A percentile compares a stretch with the other conserved stretches of the same genome.
phyloP scores from a whole-genome alignment of 306 rosid species.

The Dalbergia cochinchinensis region DNA sequence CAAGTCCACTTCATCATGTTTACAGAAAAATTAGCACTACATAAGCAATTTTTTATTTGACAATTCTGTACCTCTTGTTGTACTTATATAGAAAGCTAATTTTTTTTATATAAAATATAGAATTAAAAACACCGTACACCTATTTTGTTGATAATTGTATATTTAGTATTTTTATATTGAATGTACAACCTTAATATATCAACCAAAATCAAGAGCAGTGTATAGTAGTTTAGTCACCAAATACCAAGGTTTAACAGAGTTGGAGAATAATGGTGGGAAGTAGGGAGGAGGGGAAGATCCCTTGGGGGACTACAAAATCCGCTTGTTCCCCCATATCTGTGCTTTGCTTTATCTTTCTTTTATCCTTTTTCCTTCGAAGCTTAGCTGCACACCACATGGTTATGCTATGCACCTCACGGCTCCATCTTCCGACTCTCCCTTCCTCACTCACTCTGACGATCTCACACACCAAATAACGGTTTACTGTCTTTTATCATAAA shows the following conservation, averaged over 20 bases:
- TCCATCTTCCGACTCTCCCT: conserved; percentile 31
- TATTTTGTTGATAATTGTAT: not conserved
- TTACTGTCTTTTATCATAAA: conserved; percentile 34
- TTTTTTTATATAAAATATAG: not conserved
- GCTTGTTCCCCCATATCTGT: conserved; percentile 60
- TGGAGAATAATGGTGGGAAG: conserved; percentile 80
- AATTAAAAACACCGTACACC: not conserved
- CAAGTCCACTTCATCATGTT: conserved; percentile 18
- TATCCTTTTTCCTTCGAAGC: conserved; percentile 42
- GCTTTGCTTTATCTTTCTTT: conserved; percentile 57
- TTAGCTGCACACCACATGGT: conserved; percentile 89
- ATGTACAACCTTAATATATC: not conserved
- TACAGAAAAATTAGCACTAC: not conserved
- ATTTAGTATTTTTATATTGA: not conserved
- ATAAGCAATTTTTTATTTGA: not conserved
- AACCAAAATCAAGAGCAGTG: not conserved
- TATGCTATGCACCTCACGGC: conserved; percentile 51
- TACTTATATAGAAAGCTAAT: not conserved
- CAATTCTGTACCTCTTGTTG: not conserved
- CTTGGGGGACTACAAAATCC: conserved; percentile 97
- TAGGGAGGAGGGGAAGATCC: conserved; percentile 81
- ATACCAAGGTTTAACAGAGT: conserved; percentile 38
- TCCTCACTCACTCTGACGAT: conserved; percentile 35
- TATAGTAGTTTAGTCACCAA: conserved; percentile 44
- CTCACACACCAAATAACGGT: conserved; percentile 64